These are phyloP conservation scores for Candida buenavistaensis DNA, from an alignment of 1,139 yeast species.

Conservation along the genomic window DNA sequence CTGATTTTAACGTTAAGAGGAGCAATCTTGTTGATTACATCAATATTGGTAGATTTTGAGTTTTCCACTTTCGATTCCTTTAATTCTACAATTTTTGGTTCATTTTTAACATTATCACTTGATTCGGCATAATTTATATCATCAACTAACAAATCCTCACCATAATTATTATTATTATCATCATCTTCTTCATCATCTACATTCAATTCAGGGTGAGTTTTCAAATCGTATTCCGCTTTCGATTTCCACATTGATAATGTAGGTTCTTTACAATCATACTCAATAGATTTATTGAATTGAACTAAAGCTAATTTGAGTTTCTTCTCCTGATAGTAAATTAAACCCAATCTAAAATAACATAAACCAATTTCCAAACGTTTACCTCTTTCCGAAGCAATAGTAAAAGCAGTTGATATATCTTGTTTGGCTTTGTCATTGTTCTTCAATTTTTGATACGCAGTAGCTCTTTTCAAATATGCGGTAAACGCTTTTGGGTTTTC, in stretches of 20 bases:
- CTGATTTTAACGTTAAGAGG: constrained; percentile 50
- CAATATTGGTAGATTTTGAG: constrained; percentile 27
- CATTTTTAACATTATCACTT: constrained; percentile 5
- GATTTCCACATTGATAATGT: constrained; percentile 53
- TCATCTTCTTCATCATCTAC: constrained; percentile 15
- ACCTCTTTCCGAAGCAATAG: constrained; percentile 52
- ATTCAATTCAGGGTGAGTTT: constrained; percentile 21
- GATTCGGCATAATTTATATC: constrained; percentile 9
- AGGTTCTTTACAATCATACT: constrained; percentile 46
- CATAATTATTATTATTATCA: constrained; percentile 6
- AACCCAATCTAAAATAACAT: constrained; percentile 61
- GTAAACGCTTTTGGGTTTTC: constrained; percentile 50
- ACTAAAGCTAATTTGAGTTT: constrained; percentile 46
- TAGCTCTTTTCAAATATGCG: constrained; percentile 56
- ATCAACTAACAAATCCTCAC: constrained; percentile 6
- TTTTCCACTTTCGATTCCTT: constrained; percentile 1
- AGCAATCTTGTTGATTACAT: constrained; percentile 38
- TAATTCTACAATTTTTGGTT: constrained; percentile 8
- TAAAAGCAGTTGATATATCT: constrained; percentile 56
- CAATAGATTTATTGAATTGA: constrained; percentile 51
- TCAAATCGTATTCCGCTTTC: constrained; percentile 41
- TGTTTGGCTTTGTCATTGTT: constrained; percentile 50
- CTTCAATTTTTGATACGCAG: constrained; percentile 54
- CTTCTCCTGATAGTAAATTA: constrained; percentile 49
- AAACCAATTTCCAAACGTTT: constrained; percentile 54